A percentile compares a stretch with the other conserved stretches of the same genome.
Evolutionary conservation across 1,284 basidiomycete genomes (phyloP).

Genomic region (Psilocybe mexicana): DNA sequence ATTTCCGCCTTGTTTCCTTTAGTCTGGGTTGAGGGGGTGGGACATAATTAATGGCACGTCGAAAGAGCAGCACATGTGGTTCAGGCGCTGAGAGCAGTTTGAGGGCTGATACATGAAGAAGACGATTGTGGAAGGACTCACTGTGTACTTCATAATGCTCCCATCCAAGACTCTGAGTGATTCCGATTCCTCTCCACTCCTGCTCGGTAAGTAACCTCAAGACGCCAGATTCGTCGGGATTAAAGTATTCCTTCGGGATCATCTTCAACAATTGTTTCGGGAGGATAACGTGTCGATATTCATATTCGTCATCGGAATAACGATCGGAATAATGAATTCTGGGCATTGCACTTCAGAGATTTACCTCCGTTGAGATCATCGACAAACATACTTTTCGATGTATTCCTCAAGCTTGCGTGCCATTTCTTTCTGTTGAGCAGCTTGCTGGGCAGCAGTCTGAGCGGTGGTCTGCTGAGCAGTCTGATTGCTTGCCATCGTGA

Average conservation of each 20-base stretch:
- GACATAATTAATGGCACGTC: constrained; percentile 67
- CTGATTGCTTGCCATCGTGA: constrained; percentile 29
- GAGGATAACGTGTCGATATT: constrained; percentile 92
- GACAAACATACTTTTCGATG: constrained; percentile 57
- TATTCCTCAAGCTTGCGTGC: constrained; percentile 63
- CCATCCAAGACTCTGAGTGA: constrained; percentile 95
- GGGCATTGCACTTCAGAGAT: constrained; percentile 19
- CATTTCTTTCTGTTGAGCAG: constrained; percentile 38
- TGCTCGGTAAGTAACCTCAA: constrained; percentile 82
- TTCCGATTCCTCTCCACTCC: constrained; percentile 96
- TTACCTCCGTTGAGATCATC: constrained; percentile 1
- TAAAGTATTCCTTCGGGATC: constrained; percentile 83
- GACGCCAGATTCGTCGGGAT: constrained; percentile 75
- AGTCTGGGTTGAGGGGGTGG: constrained; percentile 38
- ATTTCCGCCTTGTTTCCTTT: constrained; percentile 39
- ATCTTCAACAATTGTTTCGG: constrained; percentile 86
- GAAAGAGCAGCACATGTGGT: constrained; percentile 82
- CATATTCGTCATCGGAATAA: constrained; percentile 79
- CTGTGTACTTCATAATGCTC: constrained; percentile 97
- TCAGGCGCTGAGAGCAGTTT: constrained; percentile 64
- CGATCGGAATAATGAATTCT: constrained; percentile 86
- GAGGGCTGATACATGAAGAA: neutral
- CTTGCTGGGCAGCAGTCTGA: constrained; percentile 17
- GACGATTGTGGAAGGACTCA: constrained; percentile 38
- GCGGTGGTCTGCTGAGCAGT: constrained; percentile 17